These are phyloP conservation scores for Fonsecaea pedrosoi DNA, from an alignment of 2,329 filamentous ascomycete genomes.

Conservation along the genomic window DNA sequence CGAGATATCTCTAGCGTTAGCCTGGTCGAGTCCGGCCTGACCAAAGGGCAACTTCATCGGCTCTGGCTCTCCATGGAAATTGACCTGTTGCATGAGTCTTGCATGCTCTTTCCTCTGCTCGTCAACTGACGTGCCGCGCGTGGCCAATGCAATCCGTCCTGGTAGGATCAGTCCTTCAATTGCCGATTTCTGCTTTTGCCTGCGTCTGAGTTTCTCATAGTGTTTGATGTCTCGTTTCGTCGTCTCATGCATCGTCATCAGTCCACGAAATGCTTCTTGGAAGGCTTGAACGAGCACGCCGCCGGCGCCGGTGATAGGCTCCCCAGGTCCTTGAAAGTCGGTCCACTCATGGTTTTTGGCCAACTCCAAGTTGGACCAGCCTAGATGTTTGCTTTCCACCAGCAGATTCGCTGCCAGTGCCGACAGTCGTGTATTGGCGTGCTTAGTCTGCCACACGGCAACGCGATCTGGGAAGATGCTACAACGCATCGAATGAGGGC, in stretches of 20 bases:
- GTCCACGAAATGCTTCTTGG: slow-evolving; percentile 56
- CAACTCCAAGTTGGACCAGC: slow-evolving; percentile 57
- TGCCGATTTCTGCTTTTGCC: slow-evolving; percentile 37
- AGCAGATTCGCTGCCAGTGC: slow-evolving; percentile 62
- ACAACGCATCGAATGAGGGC: slow-evolving; percentile 46
- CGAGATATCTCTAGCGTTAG: neutral
- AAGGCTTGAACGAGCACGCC: slow-evolving; percentile 54
- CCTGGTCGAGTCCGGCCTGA: neutral
- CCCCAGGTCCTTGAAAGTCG: slow-evolving; percentile 62
- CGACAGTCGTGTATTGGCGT: slow-evolving; percentile 56
- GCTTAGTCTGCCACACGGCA: slow-evolving; percentile 61
- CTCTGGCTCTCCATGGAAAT: slow-evolving; percentile 38
- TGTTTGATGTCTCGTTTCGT: slow-evolving; percentile 57
- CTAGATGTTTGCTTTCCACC: slow-evolving; percentile 59
- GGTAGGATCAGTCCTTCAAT: slow-evolving; percentile 33
- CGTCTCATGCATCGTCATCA: slow-evolving; percentile 57
- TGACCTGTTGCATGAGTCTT: slow-evolving; percentile 20
- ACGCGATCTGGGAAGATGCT: slow-evolving; percentile 53
- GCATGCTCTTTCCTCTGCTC: slow-evolving; percentile 26
- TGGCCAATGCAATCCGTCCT: slow-evolving; percentile 34
- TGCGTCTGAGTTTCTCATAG: slow-evolving; percentile 53
- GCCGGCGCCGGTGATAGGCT: slow-evolving; percentile 59
- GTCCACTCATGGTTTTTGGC: slow-evolving; percentile 59
- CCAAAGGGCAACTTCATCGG: slow-evolving; percentile 26
- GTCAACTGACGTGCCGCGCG: slow-evolving; percentile 31